Base-by-base conservation (phyloP, 2,329 filamentous ascomycete genomes). In the Botrytis deweyae region DNA sequence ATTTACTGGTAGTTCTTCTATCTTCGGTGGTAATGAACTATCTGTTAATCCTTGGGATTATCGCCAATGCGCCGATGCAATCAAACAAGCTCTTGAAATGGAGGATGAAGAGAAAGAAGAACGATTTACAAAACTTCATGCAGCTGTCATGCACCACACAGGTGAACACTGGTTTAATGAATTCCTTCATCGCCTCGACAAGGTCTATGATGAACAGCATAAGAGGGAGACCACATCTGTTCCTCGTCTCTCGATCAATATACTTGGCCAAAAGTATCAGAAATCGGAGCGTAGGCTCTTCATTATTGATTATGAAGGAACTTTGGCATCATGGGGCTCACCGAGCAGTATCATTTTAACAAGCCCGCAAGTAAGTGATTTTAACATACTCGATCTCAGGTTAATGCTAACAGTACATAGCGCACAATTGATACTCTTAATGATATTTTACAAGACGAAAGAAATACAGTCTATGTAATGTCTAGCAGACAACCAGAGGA, bases 41-140 rank as follows among this genome's bases (percentile, higher is more conserved):
- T 88, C 93, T 0, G 92, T 98, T 79, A 98, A 98, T 81, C 95
- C 95, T 0, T 98, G 95, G 95, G 93, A 98, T 81, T 97, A 97
- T 82, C 89, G 92, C 52, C 90, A 94, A 81, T 97, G 93, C 78
- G 93, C 94, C 69, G 90, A 96, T 46, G 93, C 94, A 16, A 95
- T 98, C 83, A 91, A 92, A 81, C 86, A 88, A 71, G 94, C 95
- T 0, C 85, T 98, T 29, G 92, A 95, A 77, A 97, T 98, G 91
- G 85, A 83, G 4, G 87, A 89, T 3, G 88, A 89, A 3, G 93
- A 98, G 81, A 95, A 93, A 82, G 86, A 89, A 75, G 82, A 84
- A 22, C 89, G 94, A 20, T 98, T 95, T 92, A 86, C 86, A 40
- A 90, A 90, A 75, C 85, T 98, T 62, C 89, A 93, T 79, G 83